These are phyloP conservation scores for Echeveria elegans DNA, from an alignment of 164 flowering plant species.

Conservation along the genomic window DNA sequence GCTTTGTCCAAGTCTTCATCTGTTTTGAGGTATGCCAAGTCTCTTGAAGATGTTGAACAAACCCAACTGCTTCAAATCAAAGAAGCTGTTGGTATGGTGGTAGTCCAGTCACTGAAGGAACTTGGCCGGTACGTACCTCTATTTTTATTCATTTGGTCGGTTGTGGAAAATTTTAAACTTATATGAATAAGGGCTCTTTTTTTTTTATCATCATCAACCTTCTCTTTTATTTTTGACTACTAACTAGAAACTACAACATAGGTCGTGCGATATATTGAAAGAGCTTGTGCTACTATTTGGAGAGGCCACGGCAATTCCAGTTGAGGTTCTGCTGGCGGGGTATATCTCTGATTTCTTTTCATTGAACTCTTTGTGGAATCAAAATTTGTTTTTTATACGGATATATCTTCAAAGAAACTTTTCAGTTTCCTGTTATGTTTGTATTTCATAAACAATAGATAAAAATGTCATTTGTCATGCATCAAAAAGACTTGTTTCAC, in stretches of 20 bases:
- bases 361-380: background rate
- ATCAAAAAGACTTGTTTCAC: background rate
- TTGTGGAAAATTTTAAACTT: background rate
- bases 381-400: background rate
- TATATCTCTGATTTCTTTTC: conserved; percentile 16
- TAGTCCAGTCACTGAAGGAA: conserved; percentile 64
- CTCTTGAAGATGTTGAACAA: conserved; percentile 12
- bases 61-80: conserved; percentile 38
- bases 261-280: conserved; percentile 48
- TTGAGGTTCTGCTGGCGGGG: conserved; percentile 70
- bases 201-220: background rate
- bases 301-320: conserved; percentile 46
- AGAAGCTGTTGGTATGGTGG: conserved; percentile 86
- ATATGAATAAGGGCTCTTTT: background rate
- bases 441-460: background rate
- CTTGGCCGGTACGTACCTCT: conserved; percentile 44
- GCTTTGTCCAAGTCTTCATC: conserved; percentile 48
- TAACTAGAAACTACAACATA: too few species aligned
- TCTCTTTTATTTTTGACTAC: background rate
- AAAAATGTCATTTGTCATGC: background rate
- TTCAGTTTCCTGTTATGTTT: background rate
- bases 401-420: background rate
- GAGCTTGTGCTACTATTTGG: conserved; percentile 43
- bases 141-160: background rate
- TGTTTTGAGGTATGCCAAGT: conserved; percentile 22